phyloP scores from a whole-genome alignment of 768 basidiomycete species.

The Coprinopsis marcescibilis region DNA sequence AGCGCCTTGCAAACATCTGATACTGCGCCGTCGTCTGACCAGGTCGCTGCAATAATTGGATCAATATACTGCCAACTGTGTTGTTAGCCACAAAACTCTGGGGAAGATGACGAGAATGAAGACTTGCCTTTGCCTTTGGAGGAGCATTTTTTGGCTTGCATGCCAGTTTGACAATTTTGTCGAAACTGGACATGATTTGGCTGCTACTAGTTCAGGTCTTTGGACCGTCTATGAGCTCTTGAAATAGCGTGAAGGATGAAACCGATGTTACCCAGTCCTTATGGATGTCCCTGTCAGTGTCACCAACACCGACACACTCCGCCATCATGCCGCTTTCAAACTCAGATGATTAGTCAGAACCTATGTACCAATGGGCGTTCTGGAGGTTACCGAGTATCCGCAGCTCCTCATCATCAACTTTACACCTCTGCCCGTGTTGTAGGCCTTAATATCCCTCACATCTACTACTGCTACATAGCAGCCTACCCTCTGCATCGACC shows the following conservation, averaged over 20 bases:
- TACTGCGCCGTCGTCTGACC: conserved; percentile 89
- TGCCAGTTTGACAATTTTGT: conserved; percentile 92
- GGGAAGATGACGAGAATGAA: not conserved
- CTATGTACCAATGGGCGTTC: too few species aligned
- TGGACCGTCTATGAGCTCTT: not conserved
- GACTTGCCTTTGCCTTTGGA: conserved; percentile 85
- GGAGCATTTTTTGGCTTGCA: conserved; percentile 96
- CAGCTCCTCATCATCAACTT: too few species aligned
- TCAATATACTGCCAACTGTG: conserved; percentile 73
- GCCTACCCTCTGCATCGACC: too few species aligned
- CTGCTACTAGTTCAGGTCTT: not conserved
- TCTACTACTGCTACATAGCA: too few species aligned
- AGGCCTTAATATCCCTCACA: too few species aligned
- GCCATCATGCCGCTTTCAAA: too few species aligned
- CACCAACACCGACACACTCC: too few species aligned
- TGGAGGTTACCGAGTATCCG: too few species aligned
- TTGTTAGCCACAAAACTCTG: conserved; percentile 5
- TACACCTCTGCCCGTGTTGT: too few species aligned
- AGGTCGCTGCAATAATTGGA: conserved; percentile 94
- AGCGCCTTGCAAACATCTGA: conserved; percentile 92
- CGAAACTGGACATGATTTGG: conserved; percentile 63
- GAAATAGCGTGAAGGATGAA: not conserved
- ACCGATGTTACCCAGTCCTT: too few species aligned
- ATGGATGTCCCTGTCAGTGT: too few species aligned
- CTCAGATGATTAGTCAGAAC: too few species aligned